Evolutionary conservation across 805 yeast species (phyloP), one percentile per base, ranked within the genome.

Genomic region (Lipomyces oligophaga): DNA sequence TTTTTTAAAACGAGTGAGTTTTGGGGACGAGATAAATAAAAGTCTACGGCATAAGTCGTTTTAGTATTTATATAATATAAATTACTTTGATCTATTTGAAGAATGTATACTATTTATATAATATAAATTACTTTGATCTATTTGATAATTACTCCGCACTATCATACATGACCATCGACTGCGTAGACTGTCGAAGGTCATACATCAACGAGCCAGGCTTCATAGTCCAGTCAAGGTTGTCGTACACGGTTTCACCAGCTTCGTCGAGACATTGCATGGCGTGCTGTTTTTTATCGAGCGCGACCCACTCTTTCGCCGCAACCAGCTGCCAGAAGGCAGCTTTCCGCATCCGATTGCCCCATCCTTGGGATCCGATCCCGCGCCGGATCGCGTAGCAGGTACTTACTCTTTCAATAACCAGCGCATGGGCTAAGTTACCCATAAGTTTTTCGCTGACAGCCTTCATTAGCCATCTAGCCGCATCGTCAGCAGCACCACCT

Each of bases 241-340:
- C 54, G 40, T 73, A 73, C 5, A 63, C 60, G 3, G 48, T 54
- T 19, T 61, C 58, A 3, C 36, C 52, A 0, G 71, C 59, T 16
- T 50, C 49, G 2, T 58, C 55, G n/a, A 67, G 38, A 34, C 69
- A 66, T 25, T 61, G 27, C 36, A 55, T 51, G 1, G 65, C 65
- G 48, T 68, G 67, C 5, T 27, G 42, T 33, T 36, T 41, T 20
- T 57, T 58, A 26, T 51, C 57, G 1, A 65, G 55, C 28, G 58
- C 68, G 13, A 73, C 72, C 83, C 95, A 80, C 60, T 83, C 85
- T 45, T 76, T 76, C 5, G 87, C 82, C 0, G 96, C 81, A 22
- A 88, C 62, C 22, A 88, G 62, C 55, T 75, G 74, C 86, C 95
- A 88, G 24, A 89, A 71, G 0, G 85, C 78, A 1, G 88, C 78